Base-by-base conservation (phyloP, 1,139 yeast genomes). In the Yamadazyma taylorii region DNA sequence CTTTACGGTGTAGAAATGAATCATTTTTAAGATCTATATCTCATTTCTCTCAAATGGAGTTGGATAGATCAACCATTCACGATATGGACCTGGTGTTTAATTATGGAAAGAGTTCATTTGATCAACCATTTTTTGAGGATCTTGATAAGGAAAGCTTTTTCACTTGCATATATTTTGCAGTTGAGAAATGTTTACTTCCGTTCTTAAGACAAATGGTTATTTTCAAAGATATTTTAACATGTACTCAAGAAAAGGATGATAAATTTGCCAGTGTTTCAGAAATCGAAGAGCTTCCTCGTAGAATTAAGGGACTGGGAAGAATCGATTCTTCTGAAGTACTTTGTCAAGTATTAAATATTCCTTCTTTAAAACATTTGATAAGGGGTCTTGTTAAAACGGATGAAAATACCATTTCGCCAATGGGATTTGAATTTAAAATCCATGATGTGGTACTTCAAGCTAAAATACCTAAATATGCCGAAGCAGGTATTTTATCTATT, bases 181-280 rank as follows among this genome's bases (percentile, higher is more conserved):
- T 65, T 24, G 70, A 69, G 42, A 58, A 57, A 34, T 42, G 60
- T 21, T 19, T 64, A 13, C 44, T 68, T 5, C 68, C 73, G 10
- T 63, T 56, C 39, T 61, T 69, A 42, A 56, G 74, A 41, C 71
- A 67, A 33, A 40, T 68, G 24, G 45, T 63, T 5, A 55, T 71
- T 3, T 61, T 71, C 36, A 52, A 55, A 31, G 70, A 68, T 44
- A 38, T 66, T 12, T 50, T 70, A 17, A 60, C 70, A 0, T 56
- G 64, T 11, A 35, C 41, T 6, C 40, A 44, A 14, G 39, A 40
- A 13, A 68, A 63, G 4, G 69, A 62, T 30, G 57, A 61, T 38
- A 40, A 32, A 4, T 56, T 48, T 36, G 44, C 39, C 5, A 55
- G 61, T 32, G 35, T 41, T 5, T 44, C 43, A 1, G 49, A 43